Percentiles rank a stretch among this genome's conserved stretches.
phyloP scores from a whole-genome alignment of 179 eudicot species.

The Patellifolia procumbens region DNA sequence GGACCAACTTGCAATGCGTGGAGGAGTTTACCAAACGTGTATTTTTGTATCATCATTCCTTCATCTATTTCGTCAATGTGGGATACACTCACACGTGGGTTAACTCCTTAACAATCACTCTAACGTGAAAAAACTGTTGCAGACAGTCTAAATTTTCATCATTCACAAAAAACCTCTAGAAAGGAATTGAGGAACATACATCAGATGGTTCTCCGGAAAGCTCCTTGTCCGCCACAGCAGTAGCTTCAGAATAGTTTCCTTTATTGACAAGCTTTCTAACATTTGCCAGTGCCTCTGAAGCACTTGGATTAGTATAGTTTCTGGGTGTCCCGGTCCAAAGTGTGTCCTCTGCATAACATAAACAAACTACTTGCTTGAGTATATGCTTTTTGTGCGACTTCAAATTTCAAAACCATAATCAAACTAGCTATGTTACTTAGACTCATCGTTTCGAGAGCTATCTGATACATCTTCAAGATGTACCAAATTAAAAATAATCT shows the following conservation, averaged over 20 bases:
- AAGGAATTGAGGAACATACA: conserved; percentile 41
- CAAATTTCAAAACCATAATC: not conserved
- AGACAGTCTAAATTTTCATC: not conserved
- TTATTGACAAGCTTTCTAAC: conserved; percentile 74
- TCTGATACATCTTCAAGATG: too few relatives aligned
- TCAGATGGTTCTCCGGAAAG: conserved; percentile 55
- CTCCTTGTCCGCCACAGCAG: conserved; percentile 48
- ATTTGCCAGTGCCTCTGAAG: conserved; percentile 47
- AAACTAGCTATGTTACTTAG: not conserved
- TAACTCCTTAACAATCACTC: too few relatives aligned
- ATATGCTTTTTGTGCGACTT: not conserved
- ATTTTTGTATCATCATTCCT: too few relatives aligned
- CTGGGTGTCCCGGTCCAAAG: conserved; percentile 88
- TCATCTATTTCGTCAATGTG: too few relatives aligned
- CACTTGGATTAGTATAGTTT: conserved; percentile 57
- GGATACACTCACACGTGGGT: too few relatives aligned
- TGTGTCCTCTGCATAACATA: conserved; percentile 62
- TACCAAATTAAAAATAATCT: too few relatives aligned
- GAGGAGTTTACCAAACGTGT: too few relatives aligned
- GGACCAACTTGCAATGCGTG: too few relatives aligned
- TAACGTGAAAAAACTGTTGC: too few relatives aligned
- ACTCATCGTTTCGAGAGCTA: not conserved
- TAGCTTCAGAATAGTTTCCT: conserved; percentile 73
- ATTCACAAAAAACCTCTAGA: not conserved
- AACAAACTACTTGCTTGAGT: not conserved